Evolutionary conservation across 2,329 filamentous ascomycete genomes (phyloP).

Genomic region (Corynespora cassiicola): DNA sequence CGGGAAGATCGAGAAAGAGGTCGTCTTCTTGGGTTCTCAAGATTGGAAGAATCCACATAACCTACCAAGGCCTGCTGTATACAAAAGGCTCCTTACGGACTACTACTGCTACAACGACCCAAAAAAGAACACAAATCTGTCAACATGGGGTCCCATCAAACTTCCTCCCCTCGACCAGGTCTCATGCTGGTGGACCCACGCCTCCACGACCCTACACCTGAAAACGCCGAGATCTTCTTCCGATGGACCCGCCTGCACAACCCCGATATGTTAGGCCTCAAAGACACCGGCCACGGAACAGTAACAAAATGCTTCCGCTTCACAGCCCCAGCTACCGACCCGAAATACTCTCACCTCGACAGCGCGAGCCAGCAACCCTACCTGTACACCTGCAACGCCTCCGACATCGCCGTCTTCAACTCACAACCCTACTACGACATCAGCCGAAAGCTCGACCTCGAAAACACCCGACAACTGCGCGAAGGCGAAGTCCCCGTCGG

Average conservation of each 20-base stretch:
- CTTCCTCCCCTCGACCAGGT: slow-evolving; percentile 7
- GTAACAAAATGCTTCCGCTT: slow-evolving; percentile 9
- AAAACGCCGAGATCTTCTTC: slow-evolving; percentile 11
- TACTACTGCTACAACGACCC: background rate
- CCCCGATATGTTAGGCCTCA: slow-evolving; percentile 18
- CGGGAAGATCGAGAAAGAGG: no score
- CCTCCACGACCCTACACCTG: slow-evolving; percentile 7
- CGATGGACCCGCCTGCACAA: slow-evolving; percentile 29
- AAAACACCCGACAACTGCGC: slow-evolving; percentile 14
- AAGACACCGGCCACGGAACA: background rate
- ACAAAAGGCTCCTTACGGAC: background rate
- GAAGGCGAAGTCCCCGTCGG: slow-evolving; percentile 10
- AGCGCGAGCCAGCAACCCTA: slow-evolving; percentile 5
- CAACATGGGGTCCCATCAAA: no score
- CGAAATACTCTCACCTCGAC: slow-evolving; percentile 6
- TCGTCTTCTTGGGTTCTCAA: no score
- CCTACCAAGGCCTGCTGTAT: no score
- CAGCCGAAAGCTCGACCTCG: slow-evolving; percentile 17
- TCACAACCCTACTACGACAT: slow-evolving; percentile 11
- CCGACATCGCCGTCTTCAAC: slow-evolving; percentile 7
- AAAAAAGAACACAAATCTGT: background rate
- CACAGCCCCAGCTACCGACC: slow-evolving; percentile 2
- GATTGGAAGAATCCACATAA: no score
- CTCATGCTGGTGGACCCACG: slow-evolving; percentile 21
- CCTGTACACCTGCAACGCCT: slow-evolving; percentile 12